Evolutionary conservation across 176 grass and related monocot species (phyloP), one percentile per base, ranked within the genome.

Genomic region (Rhynchospora breviuscula): DNA sequence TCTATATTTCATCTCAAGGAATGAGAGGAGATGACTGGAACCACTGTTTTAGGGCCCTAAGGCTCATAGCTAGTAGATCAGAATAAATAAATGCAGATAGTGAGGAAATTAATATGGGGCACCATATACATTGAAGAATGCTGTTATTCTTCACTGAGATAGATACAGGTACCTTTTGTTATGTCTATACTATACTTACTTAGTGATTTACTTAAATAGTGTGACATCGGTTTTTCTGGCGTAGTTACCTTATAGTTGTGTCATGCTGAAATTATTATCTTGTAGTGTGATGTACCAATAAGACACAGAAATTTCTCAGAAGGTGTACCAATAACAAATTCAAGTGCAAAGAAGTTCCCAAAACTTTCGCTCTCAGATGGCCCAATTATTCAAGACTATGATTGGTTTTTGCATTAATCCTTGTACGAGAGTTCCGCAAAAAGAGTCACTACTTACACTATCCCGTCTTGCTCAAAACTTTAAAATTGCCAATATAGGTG

Each of bases 1-100:
- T 52, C 49, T 54, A 78, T 78, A 17, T 77, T 78, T 56, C 51
- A 54, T 77, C 2, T 71, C 6, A 78, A 57, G 51, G 73, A 78
- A 31, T 31, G 48, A 54, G 53, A 54, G 48, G 8, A 76, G 49
- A 44, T 70, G 35, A 57, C 51, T 18, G 51, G 73, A 56, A 54
- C 51, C 52, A 33, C 14, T 48, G 0, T 6, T 40, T 40, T 75
- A 75, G 21, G 47, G 23, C 21, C 12, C 22, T 57, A 4, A 26
- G 13, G 73, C 73, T 77, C 73, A 33, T 77, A 17, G 73, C 23
- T 54, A 77, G 49, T 77, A 29, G 49, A 56, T 77, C 12, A 53
- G 21, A 54, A 76, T 53, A 54, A 17, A 8, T 56, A 77, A 31
- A 31, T 54, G 73, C 7, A 0, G 17, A 56, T 33, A 77, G 13